Evolutionary conservation across 208 protist species (phyloP), one percentile per base, ranked within the genome.

Genomic region (Angomonas deanei): DNA sequence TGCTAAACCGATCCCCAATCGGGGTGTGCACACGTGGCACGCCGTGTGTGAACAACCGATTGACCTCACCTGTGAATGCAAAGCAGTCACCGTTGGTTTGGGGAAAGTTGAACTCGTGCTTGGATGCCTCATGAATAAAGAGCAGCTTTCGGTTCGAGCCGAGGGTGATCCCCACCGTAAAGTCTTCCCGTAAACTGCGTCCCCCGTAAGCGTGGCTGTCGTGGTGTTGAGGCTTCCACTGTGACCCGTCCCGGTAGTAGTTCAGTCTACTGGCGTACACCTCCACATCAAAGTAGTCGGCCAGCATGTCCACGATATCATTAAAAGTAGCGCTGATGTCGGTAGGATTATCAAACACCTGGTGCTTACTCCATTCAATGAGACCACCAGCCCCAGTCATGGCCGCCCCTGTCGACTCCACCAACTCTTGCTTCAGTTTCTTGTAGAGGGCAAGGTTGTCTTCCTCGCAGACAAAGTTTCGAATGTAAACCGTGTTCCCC

Each of bases 211-310:
- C 90, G 74, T 97, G 92, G 66, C 86, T 94, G 80, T 97, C 92
- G 63, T 96, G 88, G 61, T 97, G 93, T 72, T 95, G 91, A 34
- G 93, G 91, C 72, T 97, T 97, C 93, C 93, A 97, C 61, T 95
- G 86, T 0, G 78, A 80, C 0, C 88, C 88, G 58, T 97, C 86
- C 4, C 84, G 80, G 72, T 97, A 97, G 68, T 94, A 96, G 62
- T 97, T 97, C 34, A 97, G 76, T 23, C 93, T 75, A 8, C 87
- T 92, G 15, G 91, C 91, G 76, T 93, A 96, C 39, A 94, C 80
- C 21, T 97, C 91, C 0, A 95, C 55, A 62, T 96, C 89, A 61
- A 96, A 97, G 73, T 93, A 93, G 64, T 89, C 87, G 15, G 68
- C 60, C 17, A 97, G 77, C 82, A 94, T 92, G 23, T 80, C 83